Conservation (phyloP, 371 early-diverging fungal genomes). For the Mycotypha africana region DNA sequence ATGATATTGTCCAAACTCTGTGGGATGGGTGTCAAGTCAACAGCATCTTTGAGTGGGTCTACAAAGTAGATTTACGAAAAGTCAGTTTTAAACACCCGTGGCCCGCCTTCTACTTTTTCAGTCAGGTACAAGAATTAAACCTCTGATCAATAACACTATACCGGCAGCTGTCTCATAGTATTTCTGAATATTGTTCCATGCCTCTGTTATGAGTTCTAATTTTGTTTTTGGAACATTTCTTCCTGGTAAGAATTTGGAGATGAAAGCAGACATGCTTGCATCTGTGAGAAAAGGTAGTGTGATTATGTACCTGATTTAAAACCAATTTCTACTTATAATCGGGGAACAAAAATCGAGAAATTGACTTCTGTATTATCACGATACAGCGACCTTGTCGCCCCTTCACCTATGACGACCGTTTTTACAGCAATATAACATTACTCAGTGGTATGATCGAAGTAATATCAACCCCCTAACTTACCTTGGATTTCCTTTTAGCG, state of each 20-base stretch:
- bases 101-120: not conserved
- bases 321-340: too few relatives aligned
- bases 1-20: constrained; percentile 39
- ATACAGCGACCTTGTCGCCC: too few relatives aligned
- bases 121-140: too few relatives aligned
- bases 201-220: constrained; percentile 35
- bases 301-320: too few relatives aligned
- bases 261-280: constrained; percentile 22
- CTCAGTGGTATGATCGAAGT: too few relatives aligned
- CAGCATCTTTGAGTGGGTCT: constrained; percentile 49
- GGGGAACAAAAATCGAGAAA: too few relatives aligned
- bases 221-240: constrained; percentile 42
- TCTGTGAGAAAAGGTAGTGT: not conserved
- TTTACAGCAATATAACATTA: too few relatives aligned
- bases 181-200: constrained; percentile 44
- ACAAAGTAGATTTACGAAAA: not conserved
- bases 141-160: constrained; percentile 16
- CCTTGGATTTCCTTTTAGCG: too few relatives aligned
- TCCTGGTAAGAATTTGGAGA: constrained; percentile 43
- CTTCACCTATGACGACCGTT: too few relatives aligned
- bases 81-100: too few relatives aligned
- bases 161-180: constrained; percentile 47
- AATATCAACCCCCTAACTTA: too few relatives aligned
- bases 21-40: constrained; percentile 46
- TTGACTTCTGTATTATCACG: too few relatives aligned